Evolutionary conservation across 148 eudicot species (phyloP), one percentile per base, ranked within the genome.

Genomic region (Euryodendron excelsum): DNA sequence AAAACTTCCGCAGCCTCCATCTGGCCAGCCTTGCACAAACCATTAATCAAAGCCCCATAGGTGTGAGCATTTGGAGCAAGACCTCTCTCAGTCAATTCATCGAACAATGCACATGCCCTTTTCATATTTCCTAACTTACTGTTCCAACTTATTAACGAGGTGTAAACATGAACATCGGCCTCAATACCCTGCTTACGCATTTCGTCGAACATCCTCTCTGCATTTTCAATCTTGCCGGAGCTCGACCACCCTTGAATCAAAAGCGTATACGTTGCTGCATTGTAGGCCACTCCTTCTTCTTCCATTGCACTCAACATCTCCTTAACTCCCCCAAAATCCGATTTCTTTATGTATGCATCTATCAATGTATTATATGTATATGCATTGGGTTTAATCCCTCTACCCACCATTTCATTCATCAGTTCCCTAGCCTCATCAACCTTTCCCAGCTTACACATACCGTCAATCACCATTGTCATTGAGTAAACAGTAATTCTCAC

Each of bases 1-100:
- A 93, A 82, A 75, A 83, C 77, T 74, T 91, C 91, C 3, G 89
- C 90, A 9, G 92, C 94, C 27, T 86, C 88, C 89, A 93, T 90
- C 77, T 87, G 80, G 70, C 99, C 93, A 14, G 84, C 86, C 83
- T 90, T 89, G 87, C 98, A 95, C 70, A 95, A 69, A 5, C 97
- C 93, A 62, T 89, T 77, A 69, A 95, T 78, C 81, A 95, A 75
- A 66, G 92, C 88, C 31, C 93, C 96, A 69, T 95, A 91, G 34
- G 94, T 88, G 59, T 93, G 91, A 44, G 68, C 85, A 84, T 83
- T 88, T 0, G 97, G 97, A 73, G 72, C 78, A 44, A 93, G 31
- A 23, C 94, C 89, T 83, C 82, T 87, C 69, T 88, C 92, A 8
- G 81, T 76, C 93, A 93, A 80, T 62, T 93, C 96, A 75, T 93